A percentile compares a stretch with the other conserved stretches of the same genome.
Evolutionary conservation across 768 basidiomycete species (phyloP).

Genomic region (Tremella fuciformis): DNA sequence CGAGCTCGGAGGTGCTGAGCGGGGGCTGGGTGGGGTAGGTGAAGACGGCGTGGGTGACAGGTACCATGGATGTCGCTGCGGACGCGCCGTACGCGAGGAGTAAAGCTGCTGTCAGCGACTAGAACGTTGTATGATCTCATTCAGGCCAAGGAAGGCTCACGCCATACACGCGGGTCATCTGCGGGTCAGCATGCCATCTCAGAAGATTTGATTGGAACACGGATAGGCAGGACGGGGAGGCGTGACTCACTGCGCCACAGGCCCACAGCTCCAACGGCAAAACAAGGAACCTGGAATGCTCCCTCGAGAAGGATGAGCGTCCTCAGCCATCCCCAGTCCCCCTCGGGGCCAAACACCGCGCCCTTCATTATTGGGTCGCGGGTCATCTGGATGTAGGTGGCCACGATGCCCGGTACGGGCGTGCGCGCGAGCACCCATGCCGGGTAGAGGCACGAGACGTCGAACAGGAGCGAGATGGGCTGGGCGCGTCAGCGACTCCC

Average conservation of each 20-base stretch:
- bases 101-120: constrained; percentile 50
- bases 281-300: constrained; percentile 67
- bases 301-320: constrained; percentile 56
- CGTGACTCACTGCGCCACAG: constrained; percentile 50
- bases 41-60: constrained; percentile 66
- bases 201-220: too few species aligned
- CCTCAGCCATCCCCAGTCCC: constrained; percentile 53
- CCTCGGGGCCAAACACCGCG: constrained; percentile 37
- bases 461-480: constrained; percentile 60
- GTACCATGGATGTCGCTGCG: constrained; percentile 71
- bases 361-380: constrained; percentile 66
- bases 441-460: constrained; percentile 63
- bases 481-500: too few species aligned
- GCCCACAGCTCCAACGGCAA: constrained; percentile 61
- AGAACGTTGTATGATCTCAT: constrained; percentile 43
- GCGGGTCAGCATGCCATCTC: constrained; percentile 1
- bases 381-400: constrained; percentile 61
- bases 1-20: constrained; percentile 59
- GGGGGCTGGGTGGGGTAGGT: constrained; percentile 55
- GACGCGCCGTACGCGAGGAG: constrained; percentile 73
- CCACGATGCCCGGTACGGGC: constrained; percentile 55
- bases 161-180: constrained; percentile 29
- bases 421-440: constrained; percentile 56
- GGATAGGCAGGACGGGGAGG: neutral
- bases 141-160: constrained; percentile 9